Evolutionary conservation across 2,329 filamentous ascomycete species (phyloP), one percentile per base, ranked within the genome.

Genomic region (Rhinocladiella similis): DNA sequence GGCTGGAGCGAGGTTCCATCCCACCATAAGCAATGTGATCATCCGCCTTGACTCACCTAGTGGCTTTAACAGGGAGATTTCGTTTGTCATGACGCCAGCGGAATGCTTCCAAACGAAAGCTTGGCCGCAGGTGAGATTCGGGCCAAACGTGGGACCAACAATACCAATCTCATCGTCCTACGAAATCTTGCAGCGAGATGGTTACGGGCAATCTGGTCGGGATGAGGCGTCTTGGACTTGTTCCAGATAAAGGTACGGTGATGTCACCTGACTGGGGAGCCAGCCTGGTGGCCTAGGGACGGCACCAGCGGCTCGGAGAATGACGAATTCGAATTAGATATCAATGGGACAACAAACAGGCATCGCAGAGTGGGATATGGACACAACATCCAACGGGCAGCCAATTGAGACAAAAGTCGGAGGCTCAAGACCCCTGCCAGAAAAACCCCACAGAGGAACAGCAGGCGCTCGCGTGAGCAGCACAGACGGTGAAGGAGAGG

Each of bases 1-100:
- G 29, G 29, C 29, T 33, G 29, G 29, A 10, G 29, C 38, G 18
- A 41, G 18, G 38, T 12, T 16, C 18, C 4, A n/a, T 41, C n/a
- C 10, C 38, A 19, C 3, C 38, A 16, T 16, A 19, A 38, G n/a
- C n/a, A 38, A 38, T 36, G 42, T 35, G 25, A 18, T 50, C 13
- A 25, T 49, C 41, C 36, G 22, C 35, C 46, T 47, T 52, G 50
- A 65, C 73, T 67, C 70, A 76, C 74, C 74, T 62, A 76, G 66
- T 61, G 74, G 74, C 63, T 73, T 72, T 63, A 76, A 72, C 47
- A 76, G 68, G 56, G 74, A 76, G 67, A 76, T 65, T 56, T 75
- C 65, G 64, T 70, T 70, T 59, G 72, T 71, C 67, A 69, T 71
- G 67, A 70, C 71, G 58, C 5, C 29, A 4, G 20, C 20, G 10